Conservation (phyloP, 202 grass and related monocot species). For the Brachypodium distachyon region DNA sequence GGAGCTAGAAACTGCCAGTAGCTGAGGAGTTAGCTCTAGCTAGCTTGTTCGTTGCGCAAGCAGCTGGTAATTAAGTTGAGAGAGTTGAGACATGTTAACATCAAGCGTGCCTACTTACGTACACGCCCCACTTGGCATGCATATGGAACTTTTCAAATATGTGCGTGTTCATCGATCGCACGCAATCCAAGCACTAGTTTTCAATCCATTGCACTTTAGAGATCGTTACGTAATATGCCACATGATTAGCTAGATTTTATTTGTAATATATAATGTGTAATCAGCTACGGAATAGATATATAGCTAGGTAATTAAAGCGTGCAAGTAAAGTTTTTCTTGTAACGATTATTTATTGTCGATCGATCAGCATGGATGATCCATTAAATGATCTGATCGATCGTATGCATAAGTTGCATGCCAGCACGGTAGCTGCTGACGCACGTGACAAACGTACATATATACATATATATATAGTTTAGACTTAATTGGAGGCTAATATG, state of each 20-base stretch:
- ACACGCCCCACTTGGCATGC: conserved; percentile 3
- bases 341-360: no score
- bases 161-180: conserved; percentile 8
- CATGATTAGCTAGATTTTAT: conserved; percentile 1
- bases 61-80: neutral
- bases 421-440: neutral
- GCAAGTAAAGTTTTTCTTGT: conserved; percentile 26
- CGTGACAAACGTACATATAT: neutral
- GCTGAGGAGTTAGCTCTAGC: neutral
- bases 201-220: neutral
- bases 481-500: neutral
- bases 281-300: neutral
- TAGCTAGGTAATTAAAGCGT: conserved; percentile 37
- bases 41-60: neutral
- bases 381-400: neutral
- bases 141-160: neutral
- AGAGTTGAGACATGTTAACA: neutral
- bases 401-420: neutral
- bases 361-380: neutral
- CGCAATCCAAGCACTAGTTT: neutral
- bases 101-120: conserved; percentile 15
- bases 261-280: no score
- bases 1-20: neutral
- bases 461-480: neutral
- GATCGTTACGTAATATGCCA: neutral